Evolutionary conservation across 345 rosid genomes (phyloP).

Genomic region (Eucalyptus virginea): DNA sequence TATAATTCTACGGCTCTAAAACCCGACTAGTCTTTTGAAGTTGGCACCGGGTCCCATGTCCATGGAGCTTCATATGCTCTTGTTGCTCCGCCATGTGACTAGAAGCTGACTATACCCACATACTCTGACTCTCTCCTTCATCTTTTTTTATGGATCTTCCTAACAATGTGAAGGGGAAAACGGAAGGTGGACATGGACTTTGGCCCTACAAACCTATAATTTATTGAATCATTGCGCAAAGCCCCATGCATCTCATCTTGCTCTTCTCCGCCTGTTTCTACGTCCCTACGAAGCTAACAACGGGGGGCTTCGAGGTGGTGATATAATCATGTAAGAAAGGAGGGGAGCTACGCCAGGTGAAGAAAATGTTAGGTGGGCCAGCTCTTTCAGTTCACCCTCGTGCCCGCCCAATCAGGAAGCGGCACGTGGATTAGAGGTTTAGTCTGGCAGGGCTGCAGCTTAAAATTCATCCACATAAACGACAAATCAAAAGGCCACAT

Average conservation of each 20-base stretch:
- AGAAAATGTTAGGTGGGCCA: too few species aligned
- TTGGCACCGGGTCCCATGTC: not conserved
- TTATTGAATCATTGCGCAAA: not conserved
- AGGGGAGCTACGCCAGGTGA: too few species aligned
- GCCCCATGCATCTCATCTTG: not conserved
- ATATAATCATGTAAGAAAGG: not conserved
- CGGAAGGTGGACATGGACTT: not conserved
- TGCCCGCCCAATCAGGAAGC: too few species aligned
- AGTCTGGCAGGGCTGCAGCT: not conserved
- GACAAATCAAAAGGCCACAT: too few species aligned
- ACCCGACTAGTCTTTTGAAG: not conserved
- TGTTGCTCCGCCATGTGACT: not conserved
- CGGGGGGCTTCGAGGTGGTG: not conserved
- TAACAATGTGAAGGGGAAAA: not conserved
- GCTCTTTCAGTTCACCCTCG: too few species aligned
- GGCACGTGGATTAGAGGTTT: too few species aligned
- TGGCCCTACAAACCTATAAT: not conserved
- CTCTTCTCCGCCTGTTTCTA: not conserved
- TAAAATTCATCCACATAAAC: not conserved
- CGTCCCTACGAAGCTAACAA: not conserved
- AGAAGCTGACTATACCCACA: not conserved
- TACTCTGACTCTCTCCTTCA: not conserved
- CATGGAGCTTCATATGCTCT: not conserved
- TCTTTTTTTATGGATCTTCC: not conserved
- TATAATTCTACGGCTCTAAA: too few species aligned